phyloP scores from a whole-genome alignment of 1,284 basidiomycete species.

The Serendipita sp. region DNA sequence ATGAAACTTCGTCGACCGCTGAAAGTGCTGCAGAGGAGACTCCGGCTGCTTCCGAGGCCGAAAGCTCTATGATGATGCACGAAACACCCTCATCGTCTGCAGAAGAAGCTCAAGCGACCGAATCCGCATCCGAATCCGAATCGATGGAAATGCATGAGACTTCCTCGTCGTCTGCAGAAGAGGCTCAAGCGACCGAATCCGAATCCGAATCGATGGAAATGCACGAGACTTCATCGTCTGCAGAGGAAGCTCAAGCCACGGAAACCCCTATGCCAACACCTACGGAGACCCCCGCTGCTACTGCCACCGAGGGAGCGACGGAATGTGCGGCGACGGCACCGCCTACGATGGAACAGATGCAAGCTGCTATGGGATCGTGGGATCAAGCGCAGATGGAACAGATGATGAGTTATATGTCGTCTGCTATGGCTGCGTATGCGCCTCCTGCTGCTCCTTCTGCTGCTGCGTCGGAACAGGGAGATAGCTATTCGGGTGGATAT shows the following conservation, averaged over 20 bases:
- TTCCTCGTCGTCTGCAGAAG: not conserved
- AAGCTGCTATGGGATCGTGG: slow-evolving; percentile 1
- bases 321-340: slow-evolving; percentile 1
- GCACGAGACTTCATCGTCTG: not conserved
- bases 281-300: not conserved
- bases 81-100: not conserved
- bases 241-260: not conserved
- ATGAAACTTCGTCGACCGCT: too few relatives aligned
- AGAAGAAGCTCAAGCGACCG: not conserved
- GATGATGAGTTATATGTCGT: not conserved
- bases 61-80: too few relatives aligned
- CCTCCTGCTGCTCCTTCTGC: not conserved
- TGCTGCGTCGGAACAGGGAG: too few relatives aligned
- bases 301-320: not conserved
- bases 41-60: too few relatives aligned
- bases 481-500: too few relatives aligned
- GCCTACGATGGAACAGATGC: not conserved
- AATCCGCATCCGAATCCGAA: not conserved
- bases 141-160: too few relatives aligned
- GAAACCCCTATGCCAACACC: not conserved
- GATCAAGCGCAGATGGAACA: not conserved
- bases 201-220: not conserved
- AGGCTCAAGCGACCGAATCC: not conserved
- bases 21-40: too few relatives aligned
- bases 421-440: not conserved